These are phyloP conservation scores for Alternaria consortialis DNA, from an alignment of 2,329 filamentous ascomycete species.

Conservation along the genomic window DNA sequence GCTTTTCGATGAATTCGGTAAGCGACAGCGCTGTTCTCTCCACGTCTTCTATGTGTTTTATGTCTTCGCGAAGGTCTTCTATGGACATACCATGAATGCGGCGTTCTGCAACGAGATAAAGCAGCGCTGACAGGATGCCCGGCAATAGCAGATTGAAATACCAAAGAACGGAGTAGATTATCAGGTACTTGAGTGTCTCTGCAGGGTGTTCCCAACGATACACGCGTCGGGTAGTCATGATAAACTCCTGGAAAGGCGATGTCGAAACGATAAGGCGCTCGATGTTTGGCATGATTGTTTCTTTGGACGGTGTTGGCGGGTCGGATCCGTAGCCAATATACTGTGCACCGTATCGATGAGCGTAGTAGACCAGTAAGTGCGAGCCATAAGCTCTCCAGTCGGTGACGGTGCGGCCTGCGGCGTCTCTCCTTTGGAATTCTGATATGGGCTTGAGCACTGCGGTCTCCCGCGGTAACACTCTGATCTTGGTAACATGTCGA, in stretches of 20 bases:
- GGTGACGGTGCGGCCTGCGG: conserved; percentile 22
- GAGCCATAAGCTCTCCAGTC: conserved; percentile 43
- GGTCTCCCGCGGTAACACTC: conserved; percentile 33
- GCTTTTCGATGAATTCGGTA: conserved; percentile 50
- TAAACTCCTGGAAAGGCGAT: conserved; percentile 47
- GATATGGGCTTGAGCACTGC: conserved; percentile 27
- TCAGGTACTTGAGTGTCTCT: conserved; percentile 43
- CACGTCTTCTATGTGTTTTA: conserved; percentile 45
- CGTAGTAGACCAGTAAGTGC: conserved; percentile 41
- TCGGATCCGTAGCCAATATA: conserved; percentile 49
- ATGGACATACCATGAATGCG: conserved; percentile 30
- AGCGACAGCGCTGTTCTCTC: conserved; percentile 41
- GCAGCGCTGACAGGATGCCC: conserved; percentile 28
- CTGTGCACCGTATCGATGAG: conserved; percentile 48
- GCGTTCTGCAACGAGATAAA: conserved; percentile 37
- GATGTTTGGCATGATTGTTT: conserved; percentile 46
- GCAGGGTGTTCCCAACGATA: conserved; percentile 50
- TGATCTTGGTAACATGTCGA: conserved; percentile 48
- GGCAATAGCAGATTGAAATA: conserved; percentile 39
- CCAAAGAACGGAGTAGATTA: conserved; percentile 38
- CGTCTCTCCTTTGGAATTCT: conserved; percentile 37
- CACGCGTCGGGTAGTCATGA: conserved; percentile 46
- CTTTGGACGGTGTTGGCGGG: conserved; percentile 41
- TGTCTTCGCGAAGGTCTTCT: conserved; percentile 39
- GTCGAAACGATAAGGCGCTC: conserved; percentile 52